Evolutionary conservation across 1,139 yeast genomes (phyloP).

Genomic region (Geotrichum reessii): DNA sequence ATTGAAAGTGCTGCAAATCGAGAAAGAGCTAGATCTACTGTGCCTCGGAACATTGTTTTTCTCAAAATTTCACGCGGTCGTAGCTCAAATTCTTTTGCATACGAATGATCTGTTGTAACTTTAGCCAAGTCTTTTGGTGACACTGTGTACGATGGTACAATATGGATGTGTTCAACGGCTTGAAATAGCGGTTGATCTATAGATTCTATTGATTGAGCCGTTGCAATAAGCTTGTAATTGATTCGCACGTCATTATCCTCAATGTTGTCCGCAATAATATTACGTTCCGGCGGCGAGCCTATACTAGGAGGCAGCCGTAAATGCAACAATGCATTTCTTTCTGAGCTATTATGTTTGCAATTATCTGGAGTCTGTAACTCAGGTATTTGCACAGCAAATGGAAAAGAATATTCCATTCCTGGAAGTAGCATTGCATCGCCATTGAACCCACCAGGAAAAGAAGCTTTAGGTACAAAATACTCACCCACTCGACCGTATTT

Average conservation of each 20-base stretch:
- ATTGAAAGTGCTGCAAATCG: neutral
- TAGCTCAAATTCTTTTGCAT: neutral
- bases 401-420: neutral
- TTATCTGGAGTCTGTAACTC: neutral
- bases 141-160: neutral
- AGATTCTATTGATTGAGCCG: neutral
- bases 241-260: conserved; percentile 2
- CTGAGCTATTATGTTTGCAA: neutral
- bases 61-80: neutral
- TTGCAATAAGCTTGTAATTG: neutral
- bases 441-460: neutral
- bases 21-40: neutral
- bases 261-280: neutral
- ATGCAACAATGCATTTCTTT: neutral
- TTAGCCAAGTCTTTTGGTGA: neutral
- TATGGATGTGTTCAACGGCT: neutral
- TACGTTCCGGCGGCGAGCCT: neutral
- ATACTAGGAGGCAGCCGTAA: conserved; percentile 5
- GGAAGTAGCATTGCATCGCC: neutral
- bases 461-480: neutral
- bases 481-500: neutral
- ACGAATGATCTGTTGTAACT: neutral
- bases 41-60: neutral
- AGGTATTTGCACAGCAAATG: conserved; percentile 6
- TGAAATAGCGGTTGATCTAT: neutral